Percentiles rank a stretch among this genome's conserved stretches.
These are phyloP conservation scores for Globisporangium echinulatum DNA, from an alignment of 352 stramenopile genomes.

Conservation along the genomic window DNA sequence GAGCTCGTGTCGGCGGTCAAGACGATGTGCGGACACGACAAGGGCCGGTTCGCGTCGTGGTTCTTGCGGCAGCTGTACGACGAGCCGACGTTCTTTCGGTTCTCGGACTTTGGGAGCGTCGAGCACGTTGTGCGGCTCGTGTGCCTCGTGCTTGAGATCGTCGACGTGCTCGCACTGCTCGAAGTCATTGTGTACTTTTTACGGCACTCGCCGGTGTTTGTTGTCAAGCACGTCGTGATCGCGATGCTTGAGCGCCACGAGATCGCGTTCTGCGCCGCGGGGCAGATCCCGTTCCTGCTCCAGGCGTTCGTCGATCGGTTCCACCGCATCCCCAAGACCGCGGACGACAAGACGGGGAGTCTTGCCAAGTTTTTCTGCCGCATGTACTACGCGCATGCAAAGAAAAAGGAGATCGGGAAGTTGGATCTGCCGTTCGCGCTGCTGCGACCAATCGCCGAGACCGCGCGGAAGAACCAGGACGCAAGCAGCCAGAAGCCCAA, in stretches of 20 bases:
- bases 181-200: constrained; percentile 82
- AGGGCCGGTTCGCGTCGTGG: constrained; percentile 75
- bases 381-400: constrained; percentile 79
- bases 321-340: constrained; percentile 52
- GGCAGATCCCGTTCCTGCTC: constrained; percentile 73
- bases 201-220: constrained; percentile 55
- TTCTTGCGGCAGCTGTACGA: constrained; percentile 83
- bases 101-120: constrained; percentile 77
- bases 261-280: constrained; percentile 73
- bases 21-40: constrained; percentile 83
- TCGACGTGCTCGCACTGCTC: constrained; percentile 72
- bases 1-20: constrained; percentile 83
- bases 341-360: constrained; percentile 65
- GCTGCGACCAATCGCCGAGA: constrained; percentile 68
- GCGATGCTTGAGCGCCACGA: constrained; percentile 81
- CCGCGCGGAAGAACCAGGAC: constrained; percentile 78
- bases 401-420: constrained; percentile 78
- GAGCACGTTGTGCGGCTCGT: constrained; percentile 79
- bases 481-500: constrained; percentile 47
- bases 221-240: constrained; percentile 81
- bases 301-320: constrained; percentile 84
- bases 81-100: constrained; percentile 70
- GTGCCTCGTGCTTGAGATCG: constrained; percentile 76
- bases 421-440: constrained; percentile 66
- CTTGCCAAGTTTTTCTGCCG: constrained; percentile 80